These are phyloP conservation scores for Ettlia oleoabundans DNA, from an alignment of 139 green algal genomes.

Conservation along the genomic window DNA sequence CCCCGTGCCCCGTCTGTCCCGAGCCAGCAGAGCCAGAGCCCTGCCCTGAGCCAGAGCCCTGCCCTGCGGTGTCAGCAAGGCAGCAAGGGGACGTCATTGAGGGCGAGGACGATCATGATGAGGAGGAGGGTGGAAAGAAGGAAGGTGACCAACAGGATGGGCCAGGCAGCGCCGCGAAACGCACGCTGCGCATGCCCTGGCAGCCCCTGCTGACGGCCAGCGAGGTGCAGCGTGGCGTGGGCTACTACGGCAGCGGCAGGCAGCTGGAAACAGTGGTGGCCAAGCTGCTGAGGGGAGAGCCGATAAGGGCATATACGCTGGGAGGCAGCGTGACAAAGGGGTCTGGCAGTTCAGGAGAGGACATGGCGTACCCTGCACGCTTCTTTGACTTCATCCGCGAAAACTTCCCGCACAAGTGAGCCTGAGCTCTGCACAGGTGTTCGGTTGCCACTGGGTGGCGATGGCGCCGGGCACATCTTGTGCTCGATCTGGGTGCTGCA, in stretches of 20 bases:
- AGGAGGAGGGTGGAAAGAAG: not conserved
- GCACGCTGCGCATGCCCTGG: not conserved
- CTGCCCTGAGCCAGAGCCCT: not conserved
- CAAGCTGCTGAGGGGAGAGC: not conserved
- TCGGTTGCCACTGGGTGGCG: no score
- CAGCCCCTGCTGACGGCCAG: not conserved
- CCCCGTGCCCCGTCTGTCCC: not conserved
- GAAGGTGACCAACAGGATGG: not conserved
- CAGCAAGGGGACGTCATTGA: not conserved
- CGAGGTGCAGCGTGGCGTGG: not conserved
- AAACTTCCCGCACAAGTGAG: constrained; percentile 25
- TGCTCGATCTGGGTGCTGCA: no score
- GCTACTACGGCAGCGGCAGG: not conserved
- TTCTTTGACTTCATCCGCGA: constrained; percentile 16
- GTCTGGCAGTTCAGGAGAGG: not conserved
- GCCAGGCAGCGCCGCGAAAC: not conserved
- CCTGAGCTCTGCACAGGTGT: not conserved
- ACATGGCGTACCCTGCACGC: not conserved
- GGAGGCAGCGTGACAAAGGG: not conserved
- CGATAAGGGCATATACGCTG: not conserved
- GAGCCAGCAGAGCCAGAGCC: not conserved
- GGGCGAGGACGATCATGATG: not conserved
- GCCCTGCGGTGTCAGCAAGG: not conserved
- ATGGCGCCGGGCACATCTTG: no score
- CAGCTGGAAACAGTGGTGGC: not conserved